phyloP scores from a whole-genome alignment of 2,329 filamentous ascomycete genomes.

The Periconia sp. region DNA sequence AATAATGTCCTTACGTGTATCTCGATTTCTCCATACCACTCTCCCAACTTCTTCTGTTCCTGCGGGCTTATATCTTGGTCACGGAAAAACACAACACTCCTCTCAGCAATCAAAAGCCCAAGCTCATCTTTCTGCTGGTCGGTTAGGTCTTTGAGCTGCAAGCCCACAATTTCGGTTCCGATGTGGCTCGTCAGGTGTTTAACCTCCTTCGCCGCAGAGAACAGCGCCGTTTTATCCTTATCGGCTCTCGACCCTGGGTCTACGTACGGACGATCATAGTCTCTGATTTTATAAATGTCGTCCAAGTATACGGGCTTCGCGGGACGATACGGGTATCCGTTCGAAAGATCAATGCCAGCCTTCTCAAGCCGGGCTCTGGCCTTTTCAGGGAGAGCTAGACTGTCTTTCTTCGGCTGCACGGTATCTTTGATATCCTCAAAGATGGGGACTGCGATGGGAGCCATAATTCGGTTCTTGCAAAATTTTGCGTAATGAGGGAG shows the following conservation, averaged over 20 bases:
- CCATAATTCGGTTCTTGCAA: conserved; percentile 42
- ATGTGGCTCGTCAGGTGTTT: conserved; percentile 41
- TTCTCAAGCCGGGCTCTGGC: conserved; percentile 64
- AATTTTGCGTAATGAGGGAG: not conserved
- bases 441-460: conserved; percentile 59
- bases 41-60: conserved; percentile 33
- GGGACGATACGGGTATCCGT: conserved; percentile 72
- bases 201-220: conserved; percentile 46
- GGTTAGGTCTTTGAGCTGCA: conserved; percentile 53
- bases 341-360: conserved; percentile 68
- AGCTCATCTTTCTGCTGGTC: conserved; percentile 54
- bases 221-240: conserved; percentile 44
- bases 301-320: conserved; percentile 68
- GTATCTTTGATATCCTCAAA: conserved; percentile 63
- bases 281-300: conserved; percentile 67
- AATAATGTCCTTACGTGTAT: conserved; percentile 60
- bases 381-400: conserved; percentile 60
- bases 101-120: conserved; percentile 43
- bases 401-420: conserved; percentile 64
- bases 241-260: conserved; percentile 55
- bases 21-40: conserved; percentile 58
- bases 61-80: conserved; percentile 48
- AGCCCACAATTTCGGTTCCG: conserved; percentile 38
- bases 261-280: conserved; percentile 41
- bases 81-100: conserved; percentile 55